These are phyloP conservation scores for Cyclotella distinguenda DNA, from an alignment of 108 stramenopile species.

Conservation along the genomic window DNA sequence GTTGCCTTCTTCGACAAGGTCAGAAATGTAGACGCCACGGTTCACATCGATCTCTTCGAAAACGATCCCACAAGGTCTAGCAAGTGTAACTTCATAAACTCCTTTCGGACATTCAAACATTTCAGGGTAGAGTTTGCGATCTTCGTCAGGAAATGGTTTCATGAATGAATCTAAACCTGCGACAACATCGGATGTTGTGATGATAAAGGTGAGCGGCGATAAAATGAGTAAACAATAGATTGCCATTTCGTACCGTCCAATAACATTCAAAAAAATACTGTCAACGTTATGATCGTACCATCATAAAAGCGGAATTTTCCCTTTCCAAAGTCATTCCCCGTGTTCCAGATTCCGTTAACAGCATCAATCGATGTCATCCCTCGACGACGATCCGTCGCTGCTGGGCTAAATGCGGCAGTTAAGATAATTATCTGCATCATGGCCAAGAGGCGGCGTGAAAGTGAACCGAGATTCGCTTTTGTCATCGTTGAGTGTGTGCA, in stretches of 20 bases:
- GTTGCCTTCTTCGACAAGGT: slow-evolving; percentile 81
- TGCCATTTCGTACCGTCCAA: no score
- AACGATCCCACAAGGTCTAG: slow-evolving; percentile 77
- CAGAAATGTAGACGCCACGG: slow-evolving; percentile 67
- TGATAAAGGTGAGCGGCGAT: background rate
- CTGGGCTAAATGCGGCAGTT: no score
- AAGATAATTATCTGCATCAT: no score
- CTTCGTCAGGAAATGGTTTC: slow-evolving; percentile 78
- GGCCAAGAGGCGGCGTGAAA: no score
- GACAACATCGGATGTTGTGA: background rate
- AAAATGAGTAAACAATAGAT: background rate
- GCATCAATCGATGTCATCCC: slow-evolving; percentile 1
- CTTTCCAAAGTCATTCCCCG: slow-evolving; percentile 67
- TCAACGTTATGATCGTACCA: no score
- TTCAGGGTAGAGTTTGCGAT: slow-evolving; percentile 70
- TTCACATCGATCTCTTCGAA: slow-evolving; percentile 84
- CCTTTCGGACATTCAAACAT: slow-evolving; percentile 77
- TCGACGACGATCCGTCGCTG: background rate
- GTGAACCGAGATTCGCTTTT: no score
- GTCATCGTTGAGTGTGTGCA: no score
- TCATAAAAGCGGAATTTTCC: slow-evolving; percentile 72
- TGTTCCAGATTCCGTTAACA: slow-evolving; percentile 62
- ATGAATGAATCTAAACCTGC: slow-evolving; percentile 63
- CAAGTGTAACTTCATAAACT: slow-evolving; percentile 72
- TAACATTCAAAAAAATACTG: no score